phyloP scores from a whole-genome alignment of 2,329 filamentous ascomycete species.

The Davidsoniella eucalypti region DNA sequence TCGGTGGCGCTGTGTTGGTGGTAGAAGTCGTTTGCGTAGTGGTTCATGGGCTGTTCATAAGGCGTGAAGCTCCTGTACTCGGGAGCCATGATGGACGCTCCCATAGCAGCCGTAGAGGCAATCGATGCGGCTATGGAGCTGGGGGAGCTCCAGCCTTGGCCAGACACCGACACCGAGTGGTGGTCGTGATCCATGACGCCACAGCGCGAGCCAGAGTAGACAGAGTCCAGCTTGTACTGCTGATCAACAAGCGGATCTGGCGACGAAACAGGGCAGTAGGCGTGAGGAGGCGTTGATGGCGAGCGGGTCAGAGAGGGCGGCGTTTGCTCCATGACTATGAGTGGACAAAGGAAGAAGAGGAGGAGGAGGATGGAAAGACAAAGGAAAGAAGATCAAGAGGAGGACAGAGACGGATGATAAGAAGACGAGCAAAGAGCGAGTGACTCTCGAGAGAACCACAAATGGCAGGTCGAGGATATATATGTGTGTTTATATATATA shows the following conservation, averaged over 20 bases:
- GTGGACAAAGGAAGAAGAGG: background rate
- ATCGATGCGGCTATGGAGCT: conserved; percentile 23
- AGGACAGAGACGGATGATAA: background rate
- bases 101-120: conserved; percentile 25
- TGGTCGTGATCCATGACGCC: conserved; percentile 24
- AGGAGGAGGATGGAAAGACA: background rate
- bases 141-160: conserved; percentile 28
- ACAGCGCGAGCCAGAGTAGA: conserved; percentile 21
- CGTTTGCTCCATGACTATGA: conserved; percentile 15
- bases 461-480: background rate
- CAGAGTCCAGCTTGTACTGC: conserved; percentile 22
- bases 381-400: background rate
- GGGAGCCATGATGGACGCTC: conserved; percentile 27
- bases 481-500: background rate
- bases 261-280: conserved; percentile 31
- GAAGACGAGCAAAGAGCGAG: background rate
- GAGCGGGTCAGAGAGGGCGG: conserved; percentile 15
- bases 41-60: conserved; percentile 25
- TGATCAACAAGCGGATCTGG: conserved; percentile 26
- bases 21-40: conserved; percentile 22
- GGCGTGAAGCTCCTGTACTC: conserved; percentile 33
- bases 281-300: conserved; percentile 16
- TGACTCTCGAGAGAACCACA: background rate
- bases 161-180: conserved; percentile 24
- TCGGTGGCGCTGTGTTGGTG: conserved; percentile 1